A percentile compares a stretch with the other conserved stretches of the same genome.
phyloP scores from a whole-genome alignment of 2,329 filamentous ascomycete species.

The Botryotinia narcissicola region DNA sequence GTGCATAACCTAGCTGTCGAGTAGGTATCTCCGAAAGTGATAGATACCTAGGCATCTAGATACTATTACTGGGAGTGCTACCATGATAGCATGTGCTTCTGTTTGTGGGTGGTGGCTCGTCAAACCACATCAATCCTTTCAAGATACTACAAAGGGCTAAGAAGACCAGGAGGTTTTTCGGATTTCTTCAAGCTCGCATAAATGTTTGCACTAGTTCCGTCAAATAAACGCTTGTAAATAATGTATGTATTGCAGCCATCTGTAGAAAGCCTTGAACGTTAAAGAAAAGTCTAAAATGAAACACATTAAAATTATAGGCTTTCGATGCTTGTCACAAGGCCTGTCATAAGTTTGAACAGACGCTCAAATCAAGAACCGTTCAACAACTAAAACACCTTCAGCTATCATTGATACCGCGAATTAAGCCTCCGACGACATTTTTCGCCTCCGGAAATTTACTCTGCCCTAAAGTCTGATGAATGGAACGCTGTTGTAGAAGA shows the following conservation, averaged over 20 bases:
- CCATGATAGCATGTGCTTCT: neutral
- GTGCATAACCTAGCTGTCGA: neutral
- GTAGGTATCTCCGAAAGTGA: neutral
- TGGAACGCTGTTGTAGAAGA: neutral
- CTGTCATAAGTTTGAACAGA: neutral
- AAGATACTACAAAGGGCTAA: neutral
- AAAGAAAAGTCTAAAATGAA: neutral
- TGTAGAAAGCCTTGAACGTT: neutral
- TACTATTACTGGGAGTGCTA: neutral
- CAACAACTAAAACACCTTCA: conserved; percentile 1
- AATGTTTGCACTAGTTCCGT: neutral
- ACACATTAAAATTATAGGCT: neutral
- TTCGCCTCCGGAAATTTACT: conserved; percentile 9
- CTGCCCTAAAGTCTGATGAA: neutral
- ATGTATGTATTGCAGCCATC: neutral
- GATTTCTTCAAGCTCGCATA: neutral
- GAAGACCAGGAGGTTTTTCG: neutral
- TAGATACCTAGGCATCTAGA: neutral
- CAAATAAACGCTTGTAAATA: neutral
- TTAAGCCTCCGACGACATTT: conserved; percentile 17
- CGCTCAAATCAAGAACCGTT: conserved; percentile 10
- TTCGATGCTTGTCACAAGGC: neutral
- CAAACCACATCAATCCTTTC: neutral
- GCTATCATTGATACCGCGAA: conserved; percentile 3
- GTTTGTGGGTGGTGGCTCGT: neutral